Evolutionary conservation across 1,139 yeast species (phyloP).

Genomic region (Scheffersomyces parashehatae): DNA sequence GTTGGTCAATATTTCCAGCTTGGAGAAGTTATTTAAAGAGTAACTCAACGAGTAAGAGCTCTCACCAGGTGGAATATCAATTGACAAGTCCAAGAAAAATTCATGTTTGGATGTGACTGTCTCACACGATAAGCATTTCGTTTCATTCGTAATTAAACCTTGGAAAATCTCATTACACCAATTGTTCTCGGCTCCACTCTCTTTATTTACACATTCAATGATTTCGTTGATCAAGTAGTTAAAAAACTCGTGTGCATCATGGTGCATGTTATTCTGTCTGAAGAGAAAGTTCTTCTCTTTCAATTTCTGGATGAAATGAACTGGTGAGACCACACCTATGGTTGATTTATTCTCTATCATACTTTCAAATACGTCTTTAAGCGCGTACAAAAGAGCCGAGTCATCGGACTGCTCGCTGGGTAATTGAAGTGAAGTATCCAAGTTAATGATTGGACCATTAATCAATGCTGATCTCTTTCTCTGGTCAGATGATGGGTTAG

Average conservation of each 20-base stretch:
- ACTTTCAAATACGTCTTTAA: conserved; percentile 83
- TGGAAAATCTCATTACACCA: conserved; percentile 78
- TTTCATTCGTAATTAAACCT: conserved; percentile 83
- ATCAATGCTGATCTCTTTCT: conserved; percentile 78
- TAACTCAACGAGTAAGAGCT: conserved; percentile 67
- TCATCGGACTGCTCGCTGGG: conserved; percentile 46
- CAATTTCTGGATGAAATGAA: conserved; percentile 67
- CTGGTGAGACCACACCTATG: conserved; percentile 86
- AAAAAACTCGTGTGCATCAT: conserved; percentile 96
- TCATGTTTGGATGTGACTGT: conserved; percentile 84
- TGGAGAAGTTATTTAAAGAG: conserved; percentile 77
- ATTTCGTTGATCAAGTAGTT: conserved; percentile 82
- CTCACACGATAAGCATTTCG: conserved; percentile 89
- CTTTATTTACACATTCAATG: conserved; percentile 64
- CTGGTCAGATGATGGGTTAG: conserved; percentile 66
- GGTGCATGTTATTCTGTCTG: conserved; percentile 87
- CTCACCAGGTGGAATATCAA: conserved; percentile 75
- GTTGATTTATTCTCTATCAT: conserved; percentile 71
- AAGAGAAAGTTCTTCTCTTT: conserved; percentile 83
- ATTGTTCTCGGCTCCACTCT: conserved; percentile 31
- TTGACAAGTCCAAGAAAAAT: conserved; percentile 79
- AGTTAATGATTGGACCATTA: conserved; percentile 80
- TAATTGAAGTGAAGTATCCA: conserved; percentile 61
- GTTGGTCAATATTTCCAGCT: conserved; percentile 81
- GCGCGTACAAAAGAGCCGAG: conserved; percentile 64